A percentile compares a stretch with the other conserved stretches of the same genome.
Evolutionary conservation across 257 asterid genomes (phyloP).

Genomic region (Jasminum sambac): DNA sequence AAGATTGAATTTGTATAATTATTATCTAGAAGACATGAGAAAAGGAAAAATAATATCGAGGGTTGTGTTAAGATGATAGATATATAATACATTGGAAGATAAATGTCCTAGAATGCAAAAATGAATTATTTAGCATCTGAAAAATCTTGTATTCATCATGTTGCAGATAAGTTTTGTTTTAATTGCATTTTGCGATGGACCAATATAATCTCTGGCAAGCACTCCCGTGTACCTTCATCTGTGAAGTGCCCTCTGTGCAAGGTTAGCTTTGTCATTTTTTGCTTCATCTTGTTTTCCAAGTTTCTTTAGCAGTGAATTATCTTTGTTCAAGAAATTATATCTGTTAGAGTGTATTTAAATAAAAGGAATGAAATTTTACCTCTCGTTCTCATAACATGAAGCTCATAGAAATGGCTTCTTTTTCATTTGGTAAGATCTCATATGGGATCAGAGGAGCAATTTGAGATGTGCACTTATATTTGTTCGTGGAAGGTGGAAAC

Average conservation of each 20-base stretch:
- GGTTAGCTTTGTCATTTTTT: slow-evolving; percentile 40
- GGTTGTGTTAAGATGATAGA: not conserved
- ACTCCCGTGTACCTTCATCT: slow-evolving; percentile 39
- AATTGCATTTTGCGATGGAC: slow-evolving; percentile 66
- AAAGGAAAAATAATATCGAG: not conserved
- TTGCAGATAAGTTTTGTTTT: slow-evolving; percentile 80
- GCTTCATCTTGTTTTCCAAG: not conserved
- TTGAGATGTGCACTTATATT: not conserved
- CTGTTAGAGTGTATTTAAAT: not conserved
- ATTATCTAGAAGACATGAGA: not conserved
- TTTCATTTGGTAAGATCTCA: not conserved
- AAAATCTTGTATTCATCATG: slow-evolving; percentile 11
- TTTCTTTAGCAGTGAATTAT: not conserved
- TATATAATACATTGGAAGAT: not conserved
- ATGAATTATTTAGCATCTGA: not conserved
- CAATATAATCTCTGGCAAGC: slow-evolving; percentile 47
- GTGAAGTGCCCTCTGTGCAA: slow-evolving; percentile 75
- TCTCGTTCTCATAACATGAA: not conserved
- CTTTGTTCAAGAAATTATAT: not conserved
- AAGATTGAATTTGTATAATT: not conserved
- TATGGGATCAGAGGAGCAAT: not conserved
- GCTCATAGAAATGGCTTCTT: not conserved
- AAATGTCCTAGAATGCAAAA: not conserved
- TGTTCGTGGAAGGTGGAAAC: not conserved
- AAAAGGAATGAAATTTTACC: not conserved